Conservation (phyloP, 305 asterid genomes). For the Striga hermonthica region DNA sequence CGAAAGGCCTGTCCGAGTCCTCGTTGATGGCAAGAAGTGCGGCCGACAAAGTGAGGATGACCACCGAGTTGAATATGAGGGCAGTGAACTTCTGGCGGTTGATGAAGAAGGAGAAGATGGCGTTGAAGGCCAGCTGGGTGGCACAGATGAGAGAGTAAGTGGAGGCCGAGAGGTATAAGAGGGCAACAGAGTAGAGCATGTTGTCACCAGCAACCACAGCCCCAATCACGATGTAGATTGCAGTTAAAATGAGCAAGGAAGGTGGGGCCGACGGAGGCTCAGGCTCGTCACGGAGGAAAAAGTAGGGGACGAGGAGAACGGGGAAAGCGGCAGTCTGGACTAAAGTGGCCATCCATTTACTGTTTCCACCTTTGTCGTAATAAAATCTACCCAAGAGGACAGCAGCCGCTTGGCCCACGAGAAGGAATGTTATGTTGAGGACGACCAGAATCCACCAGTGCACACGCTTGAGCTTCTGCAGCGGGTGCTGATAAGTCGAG, state of each 20-base stretch:
- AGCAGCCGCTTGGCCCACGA: slow-evolving; percentile 81
- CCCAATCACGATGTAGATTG: slow-evolving; percentile 57
- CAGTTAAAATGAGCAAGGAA: slow-evolving; percentile 35
- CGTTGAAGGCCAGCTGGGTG: slow-evolving; percentile 75
- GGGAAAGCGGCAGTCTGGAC: slow-evolving; percentile 92
- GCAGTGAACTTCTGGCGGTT: slow-evolving; percentile 66
- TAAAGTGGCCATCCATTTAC: slow-evolving; percentile 88
- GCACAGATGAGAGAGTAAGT: slow-evolving; percentile 94
- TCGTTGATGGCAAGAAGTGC: slow-evolving; percentile 66
- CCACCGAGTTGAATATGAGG: slow-evolving; percentile 68
- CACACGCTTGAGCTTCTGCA: slow-evolving; percentile 45
- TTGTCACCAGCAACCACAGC: slow-evolving; percentile 68
- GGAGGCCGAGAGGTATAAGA: slow-evolving; percentile 83
- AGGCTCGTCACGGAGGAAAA: slow-evolving; percentile 46
- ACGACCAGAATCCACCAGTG: slow-evolving; percentile 77
- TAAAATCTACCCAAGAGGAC: slow-evolving; percentile 76
- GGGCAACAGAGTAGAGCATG: slow-evolving; percentile 82
- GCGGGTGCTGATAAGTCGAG: slow-evolving; percentile 38
- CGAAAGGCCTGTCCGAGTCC: slow-evolving; percentile 59
- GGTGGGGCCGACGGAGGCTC: slow-evolving; percentile 34
- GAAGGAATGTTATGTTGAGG: slow-evolving; percentile 55
- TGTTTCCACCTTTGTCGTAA: slow-evolving; percentile 84
- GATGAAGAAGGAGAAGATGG: slow-evolving; percentile 69
- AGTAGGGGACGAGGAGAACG: slow-evolving; percentile 60
- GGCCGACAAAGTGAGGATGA: slow-evolving; percentile 65